phyloP scores from a whole-genome alignment of 2,329 filamentous ascomycete genomes.

The Tolypocladium tundrense region DNA sequence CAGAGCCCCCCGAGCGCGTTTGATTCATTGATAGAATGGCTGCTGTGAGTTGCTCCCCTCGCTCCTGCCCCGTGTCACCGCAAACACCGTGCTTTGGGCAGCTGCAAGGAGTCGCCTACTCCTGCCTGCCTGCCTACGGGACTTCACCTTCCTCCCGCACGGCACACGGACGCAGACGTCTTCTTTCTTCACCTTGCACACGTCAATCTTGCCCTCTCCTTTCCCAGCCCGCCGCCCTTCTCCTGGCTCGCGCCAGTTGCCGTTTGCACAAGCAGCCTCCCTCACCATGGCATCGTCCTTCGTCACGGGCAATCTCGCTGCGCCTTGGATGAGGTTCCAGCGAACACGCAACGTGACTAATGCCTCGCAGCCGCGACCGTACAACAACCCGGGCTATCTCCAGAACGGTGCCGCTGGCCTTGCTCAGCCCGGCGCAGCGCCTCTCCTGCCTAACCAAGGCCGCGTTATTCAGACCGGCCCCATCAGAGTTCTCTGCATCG shows the following conservation, averaged over 20 bases:
- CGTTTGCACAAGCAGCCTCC: neutral
- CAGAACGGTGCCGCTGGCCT: conserved; percentile 50
- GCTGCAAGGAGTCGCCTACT: conserved; percentile 3
- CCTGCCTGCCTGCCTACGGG: neutral
- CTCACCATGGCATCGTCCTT: conserved; percentile 1
- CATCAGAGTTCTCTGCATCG: conserved; percentile 58
- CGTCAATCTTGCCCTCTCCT: neutral
- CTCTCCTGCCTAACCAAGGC: conserved; percentile 58
- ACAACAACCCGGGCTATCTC: conserved; percentile 47
- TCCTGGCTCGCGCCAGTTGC: neutral
- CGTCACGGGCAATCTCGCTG: neutral
- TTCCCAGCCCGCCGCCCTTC: neutral
- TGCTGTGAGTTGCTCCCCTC: conserved; percentile 25
- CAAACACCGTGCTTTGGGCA: neutral
- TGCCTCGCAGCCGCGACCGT: conserved; percentile 27
- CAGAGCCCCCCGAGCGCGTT: conserved; percentile 7
- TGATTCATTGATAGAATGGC: conserved; percentile 29
- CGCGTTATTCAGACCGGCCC: conserved; percentile 56
- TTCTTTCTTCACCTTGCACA: neutral
- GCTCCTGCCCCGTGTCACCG: conserved; percentile 1
- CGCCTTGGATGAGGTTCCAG: neutral
- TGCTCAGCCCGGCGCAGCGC: conserved; percentile 48
- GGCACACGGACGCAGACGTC: neutral
- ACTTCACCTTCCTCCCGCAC: neutral
- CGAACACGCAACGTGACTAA: conserved; percentile 11